Evolutionary conservation across 345 rosid species (phyloP).

Genomic region (Carallia brachiata): DNA sequence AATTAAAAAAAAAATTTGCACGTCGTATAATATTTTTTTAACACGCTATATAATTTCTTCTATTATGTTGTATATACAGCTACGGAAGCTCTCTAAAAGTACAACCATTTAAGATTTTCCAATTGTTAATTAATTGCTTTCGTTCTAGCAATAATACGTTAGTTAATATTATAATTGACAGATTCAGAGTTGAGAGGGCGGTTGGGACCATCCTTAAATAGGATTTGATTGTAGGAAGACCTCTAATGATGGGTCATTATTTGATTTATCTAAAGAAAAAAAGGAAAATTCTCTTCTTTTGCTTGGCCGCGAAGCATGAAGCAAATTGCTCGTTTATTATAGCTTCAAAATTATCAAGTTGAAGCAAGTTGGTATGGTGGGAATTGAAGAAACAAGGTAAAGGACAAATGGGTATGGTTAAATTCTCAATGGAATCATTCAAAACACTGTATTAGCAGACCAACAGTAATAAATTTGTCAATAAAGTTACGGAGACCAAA

Average conservation of each 20-base stretch:
- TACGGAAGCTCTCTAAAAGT: too few relatives aligned
- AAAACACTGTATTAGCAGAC: slow-evolving; percentile 2
- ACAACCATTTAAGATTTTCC: too few relatives aligned
- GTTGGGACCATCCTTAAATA: not conserved
- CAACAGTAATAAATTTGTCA: too few relatives aligned
- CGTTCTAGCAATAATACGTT: not conserved
- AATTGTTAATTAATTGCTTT: too few relatives aligned
- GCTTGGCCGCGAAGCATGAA: too few relatives aligned
- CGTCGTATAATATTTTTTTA: too few relatives aligned
- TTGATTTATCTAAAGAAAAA: not conserved
- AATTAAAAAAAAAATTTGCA: too few relatives aligned
- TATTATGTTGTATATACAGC: too few relatives aligned
- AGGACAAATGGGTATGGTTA: slow-evolving; percentile 7
- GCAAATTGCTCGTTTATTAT: not conserved
- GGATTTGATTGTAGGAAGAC: not conserved
- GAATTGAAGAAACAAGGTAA: not conserved
- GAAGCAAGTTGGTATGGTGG: slow-evolving; percentile 29
- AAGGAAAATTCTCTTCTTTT: not conserved
- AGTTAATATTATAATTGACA: not conserved
- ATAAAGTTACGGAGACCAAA: too few relatives aligned
- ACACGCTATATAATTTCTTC: too few relatives aligned
- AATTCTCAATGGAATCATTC: slow-evolving; percentile 3
- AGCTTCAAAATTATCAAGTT: slow-evolving; percentile 17
- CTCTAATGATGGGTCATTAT: too few relatives aligned
- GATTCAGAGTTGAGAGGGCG: not conserved